Evolutionary conservation across 306 rosid genomes (phyloP).

Genomic region (Cajanus cajan): DNA sequence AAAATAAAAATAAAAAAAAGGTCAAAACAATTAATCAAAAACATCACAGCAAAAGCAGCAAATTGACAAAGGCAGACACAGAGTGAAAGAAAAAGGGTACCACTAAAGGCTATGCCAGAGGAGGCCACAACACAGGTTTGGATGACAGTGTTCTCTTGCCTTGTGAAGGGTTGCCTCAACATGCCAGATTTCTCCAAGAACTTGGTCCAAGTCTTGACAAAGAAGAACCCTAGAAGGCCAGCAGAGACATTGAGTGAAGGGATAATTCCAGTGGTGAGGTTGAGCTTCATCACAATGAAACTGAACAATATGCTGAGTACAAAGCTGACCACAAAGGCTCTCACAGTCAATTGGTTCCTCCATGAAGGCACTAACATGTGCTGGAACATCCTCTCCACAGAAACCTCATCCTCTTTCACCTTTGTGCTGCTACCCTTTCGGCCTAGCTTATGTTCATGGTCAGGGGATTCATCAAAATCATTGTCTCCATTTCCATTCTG

Average conservation of each 20-base stretch:
- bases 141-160: slow-evolving; percentile 64
- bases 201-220: slow-evolving; percentile 53
- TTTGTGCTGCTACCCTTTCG: not conserved
- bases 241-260: slow-evolving; percentile 65
- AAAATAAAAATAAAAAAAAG: not conserved
- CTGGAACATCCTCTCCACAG: slow-evolving; percentile 51
- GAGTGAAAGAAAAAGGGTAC: slow-evolving; percentile 15
- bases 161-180: slow-evolving; percentile 53
- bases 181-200: slow-evolving; percentile 40
- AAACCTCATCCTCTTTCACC: slow-evolving; percentile 28
- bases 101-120: slow-evolving; percentile 62
- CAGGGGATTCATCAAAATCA: slow-evolving; percentile 14
- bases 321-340: slow-evolving; percentile 56
- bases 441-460: slow-evolving; percentile 1
- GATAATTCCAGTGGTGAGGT: slow-evolving; percentile 58
- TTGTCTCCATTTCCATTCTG: slow-evolving; percentile 27
- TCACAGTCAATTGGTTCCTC: slow-evolving; percentile 46
- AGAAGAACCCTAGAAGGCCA: slow-evolving; percentile 54
- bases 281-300: slow-evolving; percentile 61
- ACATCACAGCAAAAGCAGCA: not conserved
- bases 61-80: not conserved
- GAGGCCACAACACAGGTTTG: slow-evolving; percentile 67
- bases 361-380: slow-evolving; percentile 49
- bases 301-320: slow-evolving; percentile 41
- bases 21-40: not conserved